These are phyloP conservation scores for Fusarium veterinarium DNA, from an alignment of 2,329 filamentous ascomycete genomes.

Conservation along the genomic window DNA sequence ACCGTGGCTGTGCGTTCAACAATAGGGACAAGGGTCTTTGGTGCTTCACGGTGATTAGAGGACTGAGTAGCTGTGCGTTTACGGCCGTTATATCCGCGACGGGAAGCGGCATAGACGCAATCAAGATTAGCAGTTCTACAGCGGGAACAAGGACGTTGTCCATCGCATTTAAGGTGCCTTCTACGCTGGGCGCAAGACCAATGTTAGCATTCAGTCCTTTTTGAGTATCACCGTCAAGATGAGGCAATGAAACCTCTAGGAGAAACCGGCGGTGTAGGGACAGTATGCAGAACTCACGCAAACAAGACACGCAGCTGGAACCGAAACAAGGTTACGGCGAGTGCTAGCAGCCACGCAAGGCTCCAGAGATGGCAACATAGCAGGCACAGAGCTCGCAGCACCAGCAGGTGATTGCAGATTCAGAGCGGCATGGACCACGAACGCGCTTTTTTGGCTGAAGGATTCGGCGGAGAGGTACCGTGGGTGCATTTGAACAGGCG, in stretches of 20 bases:
- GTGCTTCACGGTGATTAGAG: rapidly evolving
- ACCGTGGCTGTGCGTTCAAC: rapidly evolving
- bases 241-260: rapidly evolving
- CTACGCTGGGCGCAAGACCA: neutral
- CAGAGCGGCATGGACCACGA: neutral
- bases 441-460: neutral
- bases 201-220: neutral
- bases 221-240: neutral
- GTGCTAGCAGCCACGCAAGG: neutral
- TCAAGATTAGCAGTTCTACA: neutral
- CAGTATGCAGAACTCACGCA: neutral
- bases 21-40: rapidly evolving
- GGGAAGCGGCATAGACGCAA: neutral
- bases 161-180: slow-evolving; percentile 7
- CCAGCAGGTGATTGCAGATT: rapidly evolving
- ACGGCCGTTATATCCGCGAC: neutral
- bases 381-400: neutral
- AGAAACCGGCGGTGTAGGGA: neutral
- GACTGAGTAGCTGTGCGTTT: neutral
- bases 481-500: neutral
- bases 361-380: neutral
- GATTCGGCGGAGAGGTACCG: rapidly evolving
- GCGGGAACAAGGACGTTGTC: neutral
- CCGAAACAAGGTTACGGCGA: neutral
- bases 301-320: neutral